Evolutionary conservation across 2,329 filamentous ascomycete species (phyloP), one percentile per base, ranked within the genome.

Genomic region (Stemphylium vesicarium): DNA sequence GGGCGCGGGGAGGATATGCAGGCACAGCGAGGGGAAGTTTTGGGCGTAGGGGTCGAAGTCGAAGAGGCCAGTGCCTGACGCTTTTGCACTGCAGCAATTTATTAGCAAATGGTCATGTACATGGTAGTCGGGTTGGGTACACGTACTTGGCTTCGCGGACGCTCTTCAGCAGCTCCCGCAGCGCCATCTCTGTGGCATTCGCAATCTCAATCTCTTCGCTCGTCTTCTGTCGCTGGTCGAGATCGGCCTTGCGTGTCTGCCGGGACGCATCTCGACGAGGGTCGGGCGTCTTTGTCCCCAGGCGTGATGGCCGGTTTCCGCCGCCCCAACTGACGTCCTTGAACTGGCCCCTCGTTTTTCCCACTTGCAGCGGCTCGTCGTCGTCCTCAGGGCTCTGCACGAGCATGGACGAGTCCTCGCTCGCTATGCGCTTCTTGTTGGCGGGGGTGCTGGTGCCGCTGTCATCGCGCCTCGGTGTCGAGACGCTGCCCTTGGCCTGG

Each of bases 41-140:
- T 96, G 86, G 4, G 89, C 83, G 57, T 93, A 85, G 31, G 94
- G 89, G 63, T 97, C 91, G 77, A 96, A 96, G 62, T 94, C 90
- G 72, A 87, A 88, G 3, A 85, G 81, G 15, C 79, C 62, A 51
- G 57, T 70, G 71, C 59, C 80, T 63, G 56, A 78, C 65, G 76
- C 74, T 50, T 78, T 77, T 22, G 77, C 77, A 54, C 80, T 84
- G 60, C 18, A 15, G 22, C 22, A 24, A 24, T 11, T 58, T 32
- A 29, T 50, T 29, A 42, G 36, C 20, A 10, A n/a, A 24, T 37
- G 2, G 43, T 22, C 20, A 39, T 36, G 26, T 4, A 16, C 31
- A 24, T 29, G 46, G 32, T 15, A 20, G 18, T 16, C 13, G 20
- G 18, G 18, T 13, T 15, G 20, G 18, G 11, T 39, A 20, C 32